Evolutionary conservation across 768 basidiomycete genomes (phyloP).

Genomic region (Calocybe gangraenosa): DNA sequence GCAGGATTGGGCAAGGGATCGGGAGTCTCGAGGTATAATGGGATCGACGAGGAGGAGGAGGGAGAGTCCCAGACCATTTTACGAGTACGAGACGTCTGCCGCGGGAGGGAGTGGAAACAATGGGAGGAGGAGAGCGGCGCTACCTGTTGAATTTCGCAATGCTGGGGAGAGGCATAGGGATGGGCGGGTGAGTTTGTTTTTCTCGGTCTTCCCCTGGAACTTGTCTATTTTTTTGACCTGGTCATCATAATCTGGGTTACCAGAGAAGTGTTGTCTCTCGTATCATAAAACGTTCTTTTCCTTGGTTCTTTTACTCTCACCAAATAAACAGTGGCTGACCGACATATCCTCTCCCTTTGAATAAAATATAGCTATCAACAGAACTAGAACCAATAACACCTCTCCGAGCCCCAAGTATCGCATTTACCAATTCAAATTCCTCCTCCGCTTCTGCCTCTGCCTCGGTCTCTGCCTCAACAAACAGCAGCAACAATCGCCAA

Average conservation of each 20-base stretch:
- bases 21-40: conserved; percentile 37
- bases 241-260: too few relatives aligned
- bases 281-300: not conserved
- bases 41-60: conserved; percentile 48
- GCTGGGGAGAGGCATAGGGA: not conserved
- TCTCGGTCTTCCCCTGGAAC: not conserved
- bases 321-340: not conserved
- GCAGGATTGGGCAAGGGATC: conserved; percentile 5
- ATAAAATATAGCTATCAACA: conserved; percentile 6
- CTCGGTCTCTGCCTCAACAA: not conserved
- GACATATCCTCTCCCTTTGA: not conserved
- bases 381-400: conserved; percentile 16
- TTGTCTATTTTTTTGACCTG: not conserved
- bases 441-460: conserved; percentile 4
- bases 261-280: not conserved
- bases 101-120: conserved; percentile 17
- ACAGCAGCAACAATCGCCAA: not conserved
- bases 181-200: conserved; percentile 4
- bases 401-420: conserved; percentile 5
- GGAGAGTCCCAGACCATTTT: conserved; percentile 25
- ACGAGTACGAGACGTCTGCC: not conserved
- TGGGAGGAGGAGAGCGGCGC: conserved; percentile 33
- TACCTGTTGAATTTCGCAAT: conserved; percentile 39
- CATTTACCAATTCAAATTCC: conserved; percentile 9
- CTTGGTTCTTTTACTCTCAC: not conserved